Base-by-base conservation (phyloP, 495 filamentous ascomycete species). In the Xylaria scruposa region DNA sequence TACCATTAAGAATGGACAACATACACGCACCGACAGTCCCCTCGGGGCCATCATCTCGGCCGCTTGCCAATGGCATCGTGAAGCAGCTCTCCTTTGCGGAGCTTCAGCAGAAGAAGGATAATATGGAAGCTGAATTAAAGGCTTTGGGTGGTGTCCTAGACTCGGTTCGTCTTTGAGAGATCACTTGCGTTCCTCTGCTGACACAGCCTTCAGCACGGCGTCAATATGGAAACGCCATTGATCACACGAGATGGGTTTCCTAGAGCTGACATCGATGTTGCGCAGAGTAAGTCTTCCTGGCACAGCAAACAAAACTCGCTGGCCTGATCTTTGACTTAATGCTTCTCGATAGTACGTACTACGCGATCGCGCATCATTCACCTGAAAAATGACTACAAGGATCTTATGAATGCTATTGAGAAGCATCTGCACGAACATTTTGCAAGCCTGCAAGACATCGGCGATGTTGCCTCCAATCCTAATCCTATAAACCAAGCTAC, bases 161-260 rank as follows among this genome's bases (percentile, higher is more conserved):
- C 66, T 97, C 95, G 72, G 96, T 98, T 77, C 72, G 92, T 81
- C 26, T 24, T 42, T 58, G 31, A 56, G 24, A 19, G 17, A 47
- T 26, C 33, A 42, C 26, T 49, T 29, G 19, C 61, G 6, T 54
- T 67, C 53, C 19, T 26, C 38, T 71, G 19, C 67, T 70, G 68
- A 78, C 59, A 36, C 24, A 31, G n/a, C 49, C 64, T 74, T 59
- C 72, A 97, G 96, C 96, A 98, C 81, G 90, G 91, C 51, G 96
- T 97, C 56, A 91, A 91, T 72, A 98, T 99, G 97, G 92, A 90
- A 79, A 97, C 97, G 3, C 85, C 87, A 54, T 85, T 99, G 60
- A 93, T 92, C 4, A 98, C 97, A 2, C 90, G 91, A 67, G 97
- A 99, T 82, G 97, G 95, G 62, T 99, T 92, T 79, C 97, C 97